Evolutionary conservation across 176 grass and related monocot species (phyloP).

Genomic region (Eleusine indica): DNA sequence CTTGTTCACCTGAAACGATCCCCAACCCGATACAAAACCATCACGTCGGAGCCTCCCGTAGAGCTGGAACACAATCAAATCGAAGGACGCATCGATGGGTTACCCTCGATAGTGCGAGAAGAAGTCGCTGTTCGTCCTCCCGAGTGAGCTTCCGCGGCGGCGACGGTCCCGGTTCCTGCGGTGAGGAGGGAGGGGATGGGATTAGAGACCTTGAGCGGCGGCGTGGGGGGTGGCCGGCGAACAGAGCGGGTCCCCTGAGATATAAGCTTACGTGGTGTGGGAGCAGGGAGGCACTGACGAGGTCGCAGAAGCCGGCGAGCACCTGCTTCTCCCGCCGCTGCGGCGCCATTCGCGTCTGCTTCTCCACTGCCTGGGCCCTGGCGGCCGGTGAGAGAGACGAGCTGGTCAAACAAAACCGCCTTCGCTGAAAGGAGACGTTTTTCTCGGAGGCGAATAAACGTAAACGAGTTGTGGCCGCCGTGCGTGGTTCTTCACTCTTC

Average conservation of each 20-base stretch:
- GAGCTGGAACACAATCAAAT: neutral
- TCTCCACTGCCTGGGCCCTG: neutral
- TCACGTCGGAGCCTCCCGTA: neutral
- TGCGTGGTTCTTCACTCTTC: too few relatives aligned
- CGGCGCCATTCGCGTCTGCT: neutral
- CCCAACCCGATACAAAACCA: neutral
- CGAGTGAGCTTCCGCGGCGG: conserved; percentile 24
- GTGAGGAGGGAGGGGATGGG: neutral
- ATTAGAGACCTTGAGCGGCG: conserved; percentile 24
- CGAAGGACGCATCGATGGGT: neutral
- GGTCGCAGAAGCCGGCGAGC: conserved; percentile 57
- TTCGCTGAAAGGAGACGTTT: too few relatives aligned
- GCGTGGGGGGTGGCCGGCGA: neutral
- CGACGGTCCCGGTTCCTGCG: conserved; percentile 43
- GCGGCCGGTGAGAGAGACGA: neutral
- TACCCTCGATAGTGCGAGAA: conserved; percentile 64
- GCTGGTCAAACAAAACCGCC: too few relatives aligned
- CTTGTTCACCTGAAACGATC: conserved; percentile 51
- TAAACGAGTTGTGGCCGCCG: too few relatives aligned
- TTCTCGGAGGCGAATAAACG: too few relatives aligned
- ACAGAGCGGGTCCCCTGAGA: neutral
- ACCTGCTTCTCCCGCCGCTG: conserved; percentile 41
- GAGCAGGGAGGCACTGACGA: conserved; percentile 55
- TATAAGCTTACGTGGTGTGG: conserved; percentile 45
- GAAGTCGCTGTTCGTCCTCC: conserved; percentile 63